Conservation (phyloP, 2,329 filamentous ascomycete species). For the Ilyonectria destructans region DNA sequence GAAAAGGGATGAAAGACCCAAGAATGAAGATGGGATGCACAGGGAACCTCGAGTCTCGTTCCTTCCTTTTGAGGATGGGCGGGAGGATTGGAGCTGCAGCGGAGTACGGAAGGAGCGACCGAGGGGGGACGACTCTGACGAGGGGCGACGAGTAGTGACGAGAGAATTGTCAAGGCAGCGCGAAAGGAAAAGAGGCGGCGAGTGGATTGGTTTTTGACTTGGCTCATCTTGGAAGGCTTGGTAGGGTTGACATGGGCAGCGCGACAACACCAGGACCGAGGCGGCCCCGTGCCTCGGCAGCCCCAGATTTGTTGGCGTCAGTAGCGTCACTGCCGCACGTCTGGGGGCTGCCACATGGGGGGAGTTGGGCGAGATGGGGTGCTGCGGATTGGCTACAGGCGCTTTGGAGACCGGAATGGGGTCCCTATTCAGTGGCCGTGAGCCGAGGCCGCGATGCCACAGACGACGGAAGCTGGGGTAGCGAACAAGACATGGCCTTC, state of each 20-base stretch:
- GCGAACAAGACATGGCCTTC: not conserved
- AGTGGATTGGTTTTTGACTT: conserved; percentile 26
- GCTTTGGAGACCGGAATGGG: conserved; percentile 21
- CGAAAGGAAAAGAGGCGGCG: conserved; percentile 9
- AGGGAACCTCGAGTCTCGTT: not conserved
- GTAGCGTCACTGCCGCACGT: conserved; percentile 30
- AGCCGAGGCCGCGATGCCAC: conserved; percentile 43
- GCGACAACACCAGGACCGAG: conserved; percentile 40
- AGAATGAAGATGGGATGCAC: not conserved
- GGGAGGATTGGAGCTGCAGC: not conserved
- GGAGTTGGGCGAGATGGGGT: not conserved
- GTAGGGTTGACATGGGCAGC: conserved; percentile 15
- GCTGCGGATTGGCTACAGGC: conserved; percentile 16
- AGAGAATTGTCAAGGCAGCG: not conserved
- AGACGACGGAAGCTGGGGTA: conserved; percentile 23
- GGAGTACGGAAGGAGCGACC: not conserved
- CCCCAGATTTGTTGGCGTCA: conserved; percentile 47
- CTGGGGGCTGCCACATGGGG: conserved; percentile 27
- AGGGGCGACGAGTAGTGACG: not conserved
- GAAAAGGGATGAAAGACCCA: conserved; percentile 1
- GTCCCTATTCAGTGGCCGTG: conserved; percentile 38
- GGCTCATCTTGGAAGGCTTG: conserved; percentile 7
- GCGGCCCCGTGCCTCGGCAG: conserved; percentile 51
- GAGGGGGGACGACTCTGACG: conserved; percentile 1
- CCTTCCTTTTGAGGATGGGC: not conserved